phyloP scores from a whole-genome alignment of 2,329 filamentous ascomycete species.

The Pseudogymnoascus sp. region DNA sequence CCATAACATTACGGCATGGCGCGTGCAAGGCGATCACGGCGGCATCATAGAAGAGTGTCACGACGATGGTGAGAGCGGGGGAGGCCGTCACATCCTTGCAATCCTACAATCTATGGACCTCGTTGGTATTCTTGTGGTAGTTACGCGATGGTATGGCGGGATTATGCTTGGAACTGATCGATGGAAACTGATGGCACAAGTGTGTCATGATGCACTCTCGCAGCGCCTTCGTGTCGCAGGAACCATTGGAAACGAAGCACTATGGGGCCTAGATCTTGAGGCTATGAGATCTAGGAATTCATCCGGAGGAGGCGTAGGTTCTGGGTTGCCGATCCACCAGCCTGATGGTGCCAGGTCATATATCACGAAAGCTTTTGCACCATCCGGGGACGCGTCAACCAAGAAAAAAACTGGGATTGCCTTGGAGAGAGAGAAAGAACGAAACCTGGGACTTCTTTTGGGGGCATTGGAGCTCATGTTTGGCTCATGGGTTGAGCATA shows the following conservation, averaged over 20 bases:
- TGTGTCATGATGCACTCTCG: slow-evolving; percentile 46
- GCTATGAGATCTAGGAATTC: slow-evolving; percentile 30
- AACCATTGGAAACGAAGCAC: slow-evolving; percentile 41
- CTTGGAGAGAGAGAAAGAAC: slow-evolving; percentile 53
- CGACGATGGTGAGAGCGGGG: slow-evolving; percentile 55
- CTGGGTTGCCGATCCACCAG: slow-evolving; percentile 63
- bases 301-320: slow-evolving; percentile 29
- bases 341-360: slow-evolving; percentile 60
- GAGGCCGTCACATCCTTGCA: slow-evolving; percentile 47
- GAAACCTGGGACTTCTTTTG: slow-evolving; percentile 61
- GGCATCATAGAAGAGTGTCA: slow-evolving; percentile 22
- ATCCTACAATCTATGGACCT: slow-evolving; percentile 44
- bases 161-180: slow-evolving; percentile 53
- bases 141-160: slow-evolving; percentile 56
- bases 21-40: slow-evolving; percentile 18
- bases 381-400: slow-evolving; percentile 24
- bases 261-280: slow-evolving; percentile 53
- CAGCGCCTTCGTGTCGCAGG: slow-evolving; percentile 39
- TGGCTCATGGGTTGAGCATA: slow-evolving; percentile 61
- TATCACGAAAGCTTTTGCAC: slow-evolving; percentile 50
- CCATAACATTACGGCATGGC: slow-evolving; percentile 41
- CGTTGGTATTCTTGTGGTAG: slow-evolving; percentile 46
- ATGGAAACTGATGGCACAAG: slow-evolving; percentile 54
- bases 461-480: slow-evolving; percentile 65
- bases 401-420: slow-evolving; percentile 48